phyloP scores from a whole-genome alignment of 495 filamentous ascomycete genomes.

The Hypoxylon perforatum region DNA sequence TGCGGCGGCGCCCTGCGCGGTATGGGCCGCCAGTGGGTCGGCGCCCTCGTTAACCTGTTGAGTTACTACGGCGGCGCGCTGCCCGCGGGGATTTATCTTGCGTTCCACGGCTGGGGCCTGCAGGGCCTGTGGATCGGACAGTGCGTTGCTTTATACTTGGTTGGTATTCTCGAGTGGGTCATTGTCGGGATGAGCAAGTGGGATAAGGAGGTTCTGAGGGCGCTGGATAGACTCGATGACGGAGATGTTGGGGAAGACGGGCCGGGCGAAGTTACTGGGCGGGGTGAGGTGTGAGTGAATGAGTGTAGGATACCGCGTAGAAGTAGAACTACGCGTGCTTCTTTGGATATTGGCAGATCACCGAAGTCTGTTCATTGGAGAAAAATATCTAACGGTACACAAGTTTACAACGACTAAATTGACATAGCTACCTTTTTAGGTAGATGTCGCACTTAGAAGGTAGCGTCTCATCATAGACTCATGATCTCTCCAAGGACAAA shows the following conservation, averaged over 20 bases:
- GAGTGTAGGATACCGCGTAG: background rate
- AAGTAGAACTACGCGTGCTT: background rate
- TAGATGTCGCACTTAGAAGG: too few species aligned
- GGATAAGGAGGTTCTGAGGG: conserved; percentile 79
- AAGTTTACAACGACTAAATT: too few species aligned
- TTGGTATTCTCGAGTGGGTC: conserved; percentile 81
- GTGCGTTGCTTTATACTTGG: conserved; percentile 88
- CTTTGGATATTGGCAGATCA: too few species aligned
- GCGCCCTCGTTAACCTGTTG: conserved; percentile 87
- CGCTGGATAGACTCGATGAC: conserved; percentile 79
- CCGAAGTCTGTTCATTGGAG: too few species aligned
- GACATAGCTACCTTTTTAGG: too few species aligned
- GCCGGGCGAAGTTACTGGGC: conserved; percentile 1
- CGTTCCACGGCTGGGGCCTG: conserved; percentile 90
- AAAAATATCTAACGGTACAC: too few species aligned
- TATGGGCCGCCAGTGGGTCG: conserved; percentile 90
- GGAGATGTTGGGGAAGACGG: conserved; percentile 44
- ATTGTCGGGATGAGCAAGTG: conserved; percentile 84
- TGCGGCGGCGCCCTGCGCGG: conserved; percentile 86
- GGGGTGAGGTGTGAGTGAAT: conserved; percentile 24
- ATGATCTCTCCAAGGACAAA: too few species aligned
- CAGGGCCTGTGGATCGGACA: conserved; percentile 88
- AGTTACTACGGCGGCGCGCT: conserved; percentile 89
- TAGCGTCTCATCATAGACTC: too few species aligned
- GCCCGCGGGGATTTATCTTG: conserved; percentile 85